Base-by-base conservation (phyloP, 2,329 filamentous ascomycete genomes). In the Pseudogymnoascus sp. region DNA sequence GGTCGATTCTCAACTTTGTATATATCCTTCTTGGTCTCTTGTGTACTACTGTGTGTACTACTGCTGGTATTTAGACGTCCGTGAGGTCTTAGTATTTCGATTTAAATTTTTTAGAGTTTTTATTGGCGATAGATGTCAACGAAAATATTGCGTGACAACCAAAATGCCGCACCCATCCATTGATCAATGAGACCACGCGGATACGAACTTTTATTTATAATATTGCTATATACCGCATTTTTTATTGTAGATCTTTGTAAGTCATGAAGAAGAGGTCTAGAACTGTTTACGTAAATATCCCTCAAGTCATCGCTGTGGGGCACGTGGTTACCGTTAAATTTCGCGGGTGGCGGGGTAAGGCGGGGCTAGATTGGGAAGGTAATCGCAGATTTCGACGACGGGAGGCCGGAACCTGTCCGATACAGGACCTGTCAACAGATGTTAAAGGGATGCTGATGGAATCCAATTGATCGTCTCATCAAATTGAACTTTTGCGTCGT, bases 281-380 rank as follows among this genome's bases (percentile, higher is more conserved):
- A 56, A 56, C 3, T 7, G 17, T 56, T 56, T 56, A 56, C 50
- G 50, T 56, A 56, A 56, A 56, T 56, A 56, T 56, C 50, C 50
- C 50, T 56, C 50, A 56, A 53, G 50, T 56, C 29, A 56, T 56
- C 29, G 10, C 11, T 33, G 50, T 56, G 50, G 50, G 50, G 50
- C 50, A 56, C 50, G 29, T 56, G 50, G 50, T 56, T 17, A 9
- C 50, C 50, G 29, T 56, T 56, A 13, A 33, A 56, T 33, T 56
- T 56, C 10, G 50, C 29, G 50, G 29, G 26, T 56, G 50, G 50
- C 50, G 50, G 50, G 50, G 50, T 56, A 56, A 56, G 50, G 50
- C 50, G 50, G 50, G 50, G 50, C 50, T 33, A 4, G 50, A 56
- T 33, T 4, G 50, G 50, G 26, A 56, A 56, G 50, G 50, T 56